These are phyloP conservation scores for Globisporangium nunn DNA, from an alignment of 352 stramenopile species.

Conservation along the genomic window DNA sequence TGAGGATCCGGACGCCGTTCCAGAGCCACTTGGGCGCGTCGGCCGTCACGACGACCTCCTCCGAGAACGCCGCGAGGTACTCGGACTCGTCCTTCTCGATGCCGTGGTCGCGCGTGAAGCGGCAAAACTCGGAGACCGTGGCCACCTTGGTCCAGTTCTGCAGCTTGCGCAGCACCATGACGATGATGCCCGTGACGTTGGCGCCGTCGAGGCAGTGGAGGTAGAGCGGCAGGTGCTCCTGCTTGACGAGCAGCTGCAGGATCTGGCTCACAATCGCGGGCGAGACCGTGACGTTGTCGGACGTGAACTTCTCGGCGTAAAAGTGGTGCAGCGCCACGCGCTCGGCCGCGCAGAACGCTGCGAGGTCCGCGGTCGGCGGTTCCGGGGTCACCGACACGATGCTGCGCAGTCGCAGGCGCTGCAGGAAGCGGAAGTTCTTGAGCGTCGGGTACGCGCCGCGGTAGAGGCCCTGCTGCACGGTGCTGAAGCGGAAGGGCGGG, in stretches of 20 bases:
- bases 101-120: conserved; percentile 78
- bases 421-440: conserved; percentile 83
- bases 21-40: conserved; percentile 79
- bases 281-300: conserved; percentile 80
- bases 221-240: conserved; percentile 77
- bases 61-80: conserved; percentile 72
- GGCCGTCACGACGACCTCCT: conserved; percentile 73
- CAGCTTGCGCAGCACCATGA: conserved; percentile 84
- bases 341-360: conserved; percentile 63
- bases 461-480: conserved; percentile 73
- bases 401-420: conserved; percentile 64
- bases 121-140: conserved; percentile 77
- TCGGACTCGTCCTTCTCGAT: conserved; percentile 87
- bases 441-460: conserved; percentile 79
- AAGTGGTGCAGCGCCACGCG: conserved; percentile 73
- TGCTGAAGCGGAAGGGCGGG: conserved; percentile 84
- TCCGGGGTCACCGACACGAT: conserved; percentile 80
- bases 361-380: conserved; percentile 64
- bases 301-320: conserved; percentile 85
- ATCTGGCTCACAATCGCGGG: conserved; percentile 69
- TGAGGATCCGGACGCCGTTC: conserved; percentile 75
- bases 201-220: conserved; percentile 85
- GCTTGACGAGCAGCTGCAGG: conserved; percentile 67
- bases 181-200: conserved; percentile 83
- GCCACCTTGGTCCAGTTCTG: conserved; percentile 87